These are phyloP conservation scores for Teunomyces kruisii DNA, from an alignment of 805 yeast genomes.

Conservation along the genomic window DNA sequence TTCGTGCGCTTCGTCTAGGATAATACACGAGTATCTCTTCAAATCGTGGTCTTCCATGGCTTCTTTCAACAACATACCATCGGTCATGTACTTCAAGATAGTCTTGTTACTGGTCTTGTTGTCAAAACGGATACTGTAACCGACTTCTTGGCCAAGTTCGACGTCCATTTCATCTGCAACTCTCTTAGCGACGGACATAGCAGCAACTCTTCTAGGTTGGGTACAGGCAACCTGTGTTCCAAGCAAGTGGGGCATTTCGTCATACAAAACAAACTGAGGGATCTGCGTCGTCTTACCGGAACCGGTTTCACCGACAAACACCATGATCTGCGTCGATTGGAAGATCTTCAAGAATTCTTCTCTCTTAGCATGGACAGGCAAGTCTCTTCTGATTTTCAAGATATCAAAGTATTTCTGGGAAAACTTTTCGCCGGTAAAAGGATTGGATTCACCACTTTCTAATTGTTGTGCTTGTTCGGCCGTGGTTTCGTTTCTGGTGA, in stretches of 20 bases:
- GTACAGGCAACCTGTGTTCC: slow-evolving; percentile 94
- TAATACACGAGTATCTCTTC: slow-evolving; percentile 79
- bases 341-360: slow-evolving; percentile 81
- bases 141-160: slow-evolving; percentile 87
- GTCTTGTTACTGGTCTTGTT: slow-evolving; percentile 81
- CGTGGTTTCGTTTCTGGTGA: slow-evolving; percentile 63
- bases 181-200: slow-evolving; percentile 97
- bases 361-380: slow-evolving; percentile 94
- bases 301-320: slow-evolving; percentile 98
- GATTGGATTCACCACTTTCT: slow-evolving; percentile 63
- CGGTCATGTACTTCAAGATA: slow-evolving; percentile 92
- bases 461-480: slow-evolving; percentile 58
- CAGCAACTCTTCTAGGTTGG: slow-evolving; percentile 97
- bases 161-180: slow-evolving; percentile 98
- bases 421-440: slow-evolving; percentile 72
- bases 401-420: slow-evolving; percentile 73
- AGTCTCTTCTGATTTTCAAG: slow-evolving; percentile 71
- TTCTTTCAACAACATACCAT: slow-evolving; percentile 96
- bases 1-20: slow-evolving; percentile 97
- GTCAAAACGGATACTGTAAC: slow-evolving; percentile 92
- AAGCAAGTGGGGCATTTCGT: slow-evolving; percentile 84
- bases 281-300: slow-evolving; percentile 98
- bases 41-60: slow-evolving; percentile 95
- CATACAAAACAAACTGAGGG: slow-evolving; percentile 91
- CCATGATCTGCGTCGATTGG: slow-evolving; percentile 91